Evolutionary conservation across 306 rosid genomes (phyloP), one percentile per base, ranked within the genome.

Genomic region (Cercis canadensis): DNA sequence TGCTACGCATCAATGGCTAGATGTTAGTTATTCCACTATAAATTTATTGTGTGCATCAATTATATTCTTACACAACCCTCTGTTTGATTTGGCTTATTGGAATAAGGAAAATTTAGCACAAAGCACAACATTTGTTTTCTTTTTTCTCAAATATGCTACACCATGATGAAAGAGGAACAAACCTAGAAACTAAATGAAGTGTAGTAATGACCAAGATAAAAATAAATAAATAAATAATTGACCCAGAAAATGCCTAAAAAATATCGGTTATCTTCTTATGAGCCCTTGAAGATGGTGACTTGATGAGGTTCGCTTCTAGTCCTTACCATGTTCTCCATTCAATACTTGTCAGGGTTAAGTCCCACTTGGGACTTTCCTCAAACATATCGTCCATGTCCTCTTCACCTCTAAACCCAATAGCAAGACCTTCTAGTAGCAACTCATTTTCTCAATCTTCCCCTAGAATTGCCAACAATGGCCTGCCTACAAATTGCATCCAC

Each of bases 201-300:
- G 75, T 84, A 39, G 93, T 93, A 3, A 84, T 87, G 14, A 52
- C 96, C 0, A 90, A 86, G 70, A 82, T 93, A 65, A 92, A 88
- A 53, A 75, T n/a, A n/a, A n/a, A n/a, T n/a, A n/a, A n/a, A n/a
- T n/a, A n/a, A n/a, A n/a, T n/a, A n/a, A 50, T 58, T 55, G 98
- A 93, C 21, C 96, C 97, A 5, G 98, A 93, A 16, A 81, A 85
- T 75, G 97, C 98, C 8, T 82, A 93, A 0, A 93, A 88, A 82
- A 93, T 93, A 88, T 93, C 97, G 98, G 98, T 40, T 87, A 54
- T 52, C 87, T 93, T 44, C 78, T 93, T 34, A 85, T 93, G 63
- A 89, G 80, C 77, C 86, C n/a, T 88, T 1, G 87, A 92, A 3
- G 92, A 93, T 29, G 82, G 80, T 72, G 98, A 93, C 45, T 67